Evolutionary conservation across 116 monocot species (phyloP).

Genomic region (Dioscorea cayenensis): DNA sequence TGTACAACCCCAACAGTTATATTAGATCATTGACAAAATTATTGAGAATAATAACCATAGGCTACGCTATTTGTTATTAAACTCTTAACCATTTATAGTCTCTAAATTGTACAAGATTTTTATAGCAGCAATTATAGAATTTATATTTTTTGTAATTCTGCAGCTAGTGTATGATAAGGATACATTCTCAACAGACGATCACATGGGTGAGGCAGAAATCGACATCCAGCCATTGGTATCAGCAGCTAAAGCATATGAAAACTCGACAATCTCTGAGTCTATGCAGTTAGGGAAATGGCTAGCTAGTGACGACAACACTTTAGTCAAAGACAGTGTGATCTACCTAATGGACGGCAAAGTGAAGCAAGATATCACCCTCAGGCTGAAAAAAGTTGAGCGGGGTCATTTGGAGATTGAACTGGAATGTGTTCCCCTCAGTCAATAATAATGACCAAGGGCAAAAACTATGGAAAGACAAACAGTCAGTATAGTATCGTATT

Average conservation of each 20-base stretch:
- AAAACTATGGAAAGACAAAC: background rate
- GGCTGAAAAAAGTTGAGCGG: slow-evolving; percentile 77
- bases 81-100: no score
- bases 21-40: no score
- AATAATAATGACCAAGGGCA: slow-evolving; percentile 33
- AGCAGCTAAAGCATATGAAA: slow-evolving; percentile 72
- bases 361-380: slow-evolving; percentile 67
- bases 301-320: slow-evolving; percentile 52
- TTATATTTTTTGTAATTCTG: slow-evolving; percentile 7
- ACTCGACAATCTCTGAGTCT: slow-evolving; percentile 28
- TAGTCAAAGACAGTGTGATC: slow-evolving; percentile 78
- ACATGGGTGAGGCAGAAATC: slow-evolving; percentile 87
- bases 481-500: background rate
- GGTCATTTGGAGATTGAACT: slow-evolving; percentile 77
- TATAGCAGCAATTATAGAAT: no score
- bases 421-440: slow-evolving; percentile 83
- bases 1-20: no score
- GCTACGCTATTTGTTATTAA: no score
- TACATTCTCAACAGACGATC: slow-evolving; percentile 72
- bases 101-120: no score
- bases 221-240: slow-evolving; percentile 76
- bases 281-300: slow-evolving; percentile 66
- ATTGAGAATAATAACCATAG: no score
- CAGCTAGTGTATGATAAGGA: slow-evolving; percentile 94
- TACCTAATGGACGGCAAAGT: slow-evolving; percentile 62